Evolutionary conservation across 2,329 filamentous ascomycete genomes (phyloP).

Genomic region (Nannizziopsis arthrosporioides): DNA sequence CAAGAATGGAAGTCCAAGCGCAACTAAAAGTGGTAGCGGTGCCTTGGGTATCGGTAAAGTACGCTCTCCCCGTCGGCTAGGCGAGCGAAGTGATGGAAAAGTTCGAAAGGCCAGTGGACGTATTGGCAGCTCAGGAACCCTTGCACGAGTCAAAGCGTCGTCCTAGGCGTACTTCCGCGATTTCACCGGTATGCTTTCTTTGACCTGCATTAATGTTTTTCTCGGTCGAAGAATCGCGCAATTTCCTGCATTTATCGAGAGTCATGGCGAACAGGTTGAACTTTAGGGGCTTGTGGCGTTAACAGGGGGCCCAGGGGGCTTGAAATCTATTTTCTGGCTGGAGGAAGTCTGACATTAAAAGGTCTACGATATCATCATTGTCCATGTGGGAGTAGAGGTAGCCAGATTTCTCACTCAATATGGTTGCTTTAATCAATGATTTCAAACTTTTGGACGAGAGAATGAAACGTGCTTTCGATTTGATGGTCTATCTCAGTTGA

Average conservation of each 20-base stretch:
- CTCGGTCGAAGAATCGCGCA: neutral
- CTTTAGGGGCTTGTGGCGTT: neutral
- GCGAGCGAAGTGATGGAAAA: conserved; percentile 29
- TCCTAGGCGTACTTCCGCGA: neutral
- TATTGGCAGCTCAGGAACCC: conserved; percentile 33
- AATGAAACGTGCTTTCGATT: neutral
- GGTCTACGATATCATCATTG: neutral
- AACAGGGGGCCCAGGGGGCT: neutral
- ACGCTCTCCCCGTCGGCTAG: conserved; percentile 40
- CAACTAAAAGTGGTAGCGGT: conserved; percentile 42
- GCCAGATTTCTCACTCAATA: conserved; percentile 5
- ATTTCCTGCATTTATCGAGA: conserved; percentile 4
- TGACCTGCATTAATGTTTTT: neutral
- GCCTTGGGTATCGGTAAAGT: conserved; percentile 51
- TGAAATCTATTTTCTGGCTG: conserved; percentile 1
- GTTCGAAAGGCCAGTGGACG: conserved; percentile 39
- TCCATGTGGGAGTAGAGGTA: conserved; percentile 2
- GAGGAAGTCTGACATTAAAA: neutral
- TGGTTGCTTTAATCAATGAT: conserved; percentile 8
- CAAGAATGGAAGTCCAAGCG: conserved; percentile 43
- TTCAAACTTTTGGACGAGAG: conserved; percentile 2
- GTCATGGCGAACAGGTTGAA: conserved; percentile 3
- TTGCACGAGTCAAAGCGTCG: conserved; percentile 13
- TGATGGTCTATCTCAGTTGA: no score
- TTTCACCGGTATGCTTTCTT: neutral